Evolutionary conservation across 345 rosid genomes (phyloP).

Genomic region (Acer yangbiense): DNA sequence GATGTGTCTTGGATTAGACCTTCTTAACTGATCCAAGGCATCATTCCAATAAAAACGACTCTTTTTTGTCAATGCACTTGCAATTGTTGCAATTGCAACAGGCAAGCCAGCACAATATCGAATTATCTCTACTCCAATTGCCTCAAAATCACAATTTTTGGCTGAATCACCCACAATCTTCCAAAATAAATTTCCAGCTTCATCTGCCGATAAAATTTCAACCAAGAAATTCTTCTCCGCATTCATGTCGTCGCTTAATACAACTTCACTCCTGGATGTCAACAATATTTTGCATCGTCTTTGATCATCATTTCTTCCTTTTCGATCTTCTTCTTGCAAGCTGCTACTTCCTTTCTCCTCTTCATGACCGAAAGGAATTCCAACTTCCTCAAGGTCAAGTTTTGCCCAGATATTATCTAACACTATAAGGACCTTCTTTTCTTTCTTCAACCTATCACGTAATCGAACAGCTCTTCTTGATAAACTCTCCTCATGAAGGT

Average conservation of each 20-base stretch:
- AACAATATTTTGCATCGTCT: too few relatives aligned
- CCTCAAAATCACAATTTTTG: background rate
- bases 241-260: constrained; percentile 19
- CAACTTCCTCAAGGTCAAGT: too few relatives aligned
- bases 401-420: too few relatives aligned
- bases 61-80: constrained; percentile 11
- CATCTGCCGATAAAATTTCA: background rate
- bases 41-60: background rate
- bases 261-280: constrained; percentile 6
- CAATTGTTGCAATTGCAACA: constrained; percentile 12
- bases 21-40: background rate
- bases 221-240: background rate
- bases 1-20: background rate
- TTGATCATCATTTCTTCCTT: too few relatives aligned
- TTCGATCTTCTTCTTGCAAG: too few relatives aligned
- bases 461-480: too few relatives aligned
- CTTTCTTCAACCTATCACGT: too few relatives aligned
- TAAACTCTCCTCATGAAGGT: too few relatives aligned
- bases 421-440: too few relatives aligned
- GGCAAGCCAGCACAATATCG: constrained; percentile 28
- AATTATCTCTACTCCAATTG: background rate
- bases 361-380: too few relatives aligned
- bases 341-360: too few relatives aligned
- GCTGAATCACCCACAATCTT: background rate
- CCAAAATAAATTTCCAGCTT: constrained; percentile 15